Base-by-base conservation (phyloP, 495 filamentous ascomycete genomes). In the Parathielavia appendiculata region DNA sequence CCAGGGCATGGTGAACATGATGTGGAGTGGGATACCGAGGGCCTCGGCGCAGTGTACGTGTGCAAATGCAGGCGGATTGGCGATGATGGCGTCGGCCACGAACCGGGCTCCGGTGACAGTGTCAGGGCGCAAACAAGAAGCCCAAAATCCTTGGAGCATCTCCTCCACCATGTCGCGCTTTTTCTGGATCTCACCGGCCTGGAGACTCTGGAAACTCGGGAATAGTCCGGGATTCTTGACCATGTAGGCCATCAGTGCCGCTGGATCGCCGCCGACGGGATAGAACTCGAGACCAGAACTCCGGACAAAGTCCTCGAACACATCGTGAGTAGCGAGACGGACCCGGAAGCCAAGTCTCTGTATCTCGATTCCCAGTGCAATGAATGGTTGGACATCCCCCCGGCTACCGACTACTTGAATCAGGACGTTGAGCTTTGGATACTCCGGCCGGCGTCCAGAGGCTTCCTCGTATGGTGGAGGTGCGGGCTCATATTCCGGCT, bases 201-300 rank as follows among this genome's bases (percentile, higher is more conserved):
- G 83, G 16, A 89, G 70, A 0, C 83, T 81, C 26, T 85, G 76
- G 23, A 88, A 64, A 0, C 73, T 78, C 0, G 86, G 86, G 23
- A 89, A 81, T 64, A 89, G 71, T 0, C 85, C 84, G 0, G 86
- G 86, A 69, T 89, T 87, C 68, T 89, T 89, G 35, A 89, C 86
- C 86, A 89, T 89, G 62, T 86, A 89, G 4, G 86, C 86, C 86
- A 89, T 89, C 26, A 89, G 66, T 67, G 87, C 85, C 0, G 82
- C 76, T 1, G 86, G 86, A 59, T 89, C 83, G 1, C 86, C 86
- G 5, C 86, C 86, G 36, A 89, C 78, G 56, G 76, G 77, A 67
- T 86, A 89, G 68, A 89, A 89, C 64, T 89, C 86, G 1, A 86
- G 72, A 0, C 77, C 79, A 43, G 83, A 80, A 36, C 81, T 71